Conservation (phyloP, 2,329 filamentous ascomycete species). For the Diaporthe citriasiana region DNA sequence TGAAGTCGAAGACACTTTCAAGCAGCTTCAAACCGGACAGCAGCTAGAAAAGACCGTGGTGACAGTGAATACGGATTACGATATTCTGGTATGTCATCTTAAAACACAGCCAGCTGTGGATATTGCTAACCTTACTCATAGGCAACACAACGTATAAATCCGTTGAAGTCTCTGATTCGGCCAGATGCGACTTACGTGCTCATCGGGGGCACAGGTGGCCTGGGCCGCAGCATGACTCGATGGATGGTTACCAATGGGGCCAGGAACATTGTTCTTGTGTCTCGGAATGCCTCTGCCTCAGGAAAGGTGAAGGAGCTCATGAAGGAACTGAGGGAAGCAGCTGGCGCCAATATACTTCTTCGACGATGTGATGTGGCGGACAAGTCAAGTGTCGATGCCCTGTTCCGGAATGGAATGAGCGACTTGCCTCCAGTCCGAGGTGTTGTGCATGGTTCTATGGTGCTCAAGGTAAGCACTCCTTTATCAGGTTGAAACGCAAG, state of each 20-base stretch:
- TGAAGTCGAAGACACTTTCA: constrained; percentile 56
- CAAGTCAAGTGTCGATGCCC: constrained; percentile 17
- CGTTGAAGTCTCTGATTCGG: constrained; percentile 35
- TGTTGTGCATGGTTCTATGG: constrained; percentile 51
- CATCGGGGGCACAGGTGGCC: constrained; percentile 48
- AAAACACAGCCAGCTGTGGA: constrained; percentile 28
- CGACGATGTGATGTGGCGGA: constrained; percentile 56
- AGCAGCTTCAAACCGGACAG: constrained; percentile 54
- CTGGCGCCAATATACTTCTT: background rate
- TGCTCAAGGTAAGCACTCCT: constrained; percentile 51
- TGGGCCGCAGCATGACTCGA: constrained; percentile 46
- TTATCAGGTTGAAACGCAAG: background rate
- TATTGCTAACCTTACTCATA: background rate
- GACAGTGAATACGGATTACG: background rate
- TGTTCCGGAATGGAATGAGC: constrained; percentile 62
- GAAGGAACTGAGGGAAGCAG: constrained; percentile 32
- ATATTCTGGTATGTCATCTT: background rate
- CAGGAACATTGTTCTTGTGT: constrained; percentile 28
- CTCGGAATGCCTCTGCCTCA: constrained; percentile 40
- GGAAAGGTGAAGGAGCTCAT: constrained; percentile 35
- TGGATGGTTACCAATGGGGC: constrained; percentile 46
- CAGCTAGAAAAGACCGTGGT: constrained; percentile 55
- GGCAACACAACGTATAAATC: constrained; percentile 37
- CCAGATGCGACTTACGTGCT: constrained; percentile 47
- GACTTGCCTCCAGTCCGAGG: constrained; percentile 56